A percentile compares a stretch with the other conserved stretches of the same genome.
These are phyloP conservation scores for Arabidopsis thaliana DNA, from an alignment of 345 rosid genomes.

Conservation along the genomic window DNA sequence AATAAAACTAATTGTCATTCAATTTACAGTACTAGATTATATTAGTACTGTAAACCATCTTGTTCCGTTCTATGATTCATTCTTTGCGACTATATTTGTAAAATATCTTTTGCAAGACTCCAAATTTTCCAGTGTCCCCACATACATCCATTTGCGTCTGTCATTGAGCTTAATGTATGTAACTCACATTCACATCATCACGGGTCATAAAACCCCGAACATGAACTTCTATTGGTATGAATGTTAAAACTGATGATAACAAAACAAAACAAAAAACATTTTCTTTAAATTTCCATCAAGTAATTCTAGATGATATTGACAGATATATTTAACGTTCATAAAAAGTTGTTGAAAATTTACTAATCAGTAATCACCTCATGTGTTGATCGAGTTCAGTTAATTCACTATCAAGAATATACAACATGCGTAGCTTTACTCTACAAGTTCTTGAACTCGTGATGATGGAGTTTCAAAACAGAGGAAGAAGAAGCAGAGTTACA, in stretches of 20 bases:
- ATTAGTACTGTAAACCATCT: not conserved
- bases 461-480: not conserved
- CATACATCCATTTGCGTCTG: not conserved
- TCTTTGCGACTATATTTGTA: not conserved
- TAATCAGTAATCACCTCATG: not conserved
- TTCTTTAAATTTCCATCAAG: not conserved
- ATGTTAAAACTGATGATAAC: not conserved
- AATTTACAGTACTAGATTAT: too few relatives aligned
- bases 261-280: not conserved
- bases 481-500: not conserved
- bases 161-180: conserved; percentile 1
- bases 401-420: not conserved
- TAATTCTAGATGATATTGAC: not conserved
- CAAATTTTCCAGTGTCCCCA: conserved; percentile 9
- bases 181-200: conserved; percentile 23
- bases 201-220: not conserved
- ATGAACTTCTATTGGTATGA: not conserved
- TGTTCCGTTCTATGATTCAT: not conserved
- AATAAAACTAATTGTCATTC: not conserved
- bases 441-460: not conserved
- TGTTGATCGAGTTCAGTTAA: not conserved
- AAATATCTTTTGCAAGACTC: conserved; percentile 11
- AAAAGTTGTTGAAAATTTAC: not conserved
- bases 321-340: not conserved
- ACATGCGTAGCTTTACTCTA: not conserved